Percentiles rank a stretch among this genome's conserved stretches.
Evolutionary conservation across 176 grass and related monocot genomes (phyloP).

Genomic region (Cocos nucifera): DNA sequence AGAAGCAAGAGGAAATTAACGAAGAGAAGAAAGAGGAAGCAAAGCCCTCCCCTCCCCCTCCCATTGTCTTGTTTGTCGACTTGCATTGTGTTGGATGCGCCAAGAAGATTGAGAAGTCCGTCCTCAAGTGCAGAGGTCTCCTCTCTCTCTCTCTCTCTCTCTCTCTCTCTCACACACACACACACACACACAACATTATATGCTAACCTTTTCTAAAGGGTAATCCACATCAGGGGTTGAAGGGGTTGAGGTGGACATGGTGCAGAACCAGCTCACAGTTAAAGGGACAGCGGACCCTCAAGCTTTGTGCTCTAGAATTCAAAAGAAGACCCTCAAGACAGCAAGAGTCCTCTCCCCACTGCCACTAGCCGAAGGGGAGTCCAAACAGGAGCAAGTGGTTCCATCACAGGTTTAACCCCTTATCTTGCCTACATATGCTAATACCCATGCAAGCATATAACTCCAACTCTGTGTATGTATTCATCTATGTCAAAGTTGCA

Average conservation of each 20-base stretch:
- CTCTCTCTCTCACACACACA: neutral
- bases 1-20: slow-evolving; percentile 8
- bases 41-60: slow-evolving; percentile 28
- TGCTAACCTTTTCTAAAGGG: no score
- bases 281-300: slow-evolving; percentile 75
- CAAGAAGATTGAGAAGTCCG: slow-evolving; percentile 50
- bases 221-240: slow-evolving; percentile 40
- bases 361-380: slow-evolving; percentile 17
- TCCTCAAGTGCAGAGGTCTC: slow-evolving; percentile 59
- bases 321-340: slow-evolving; percentile 53
- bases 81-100: slow-evolving; percentile 80
- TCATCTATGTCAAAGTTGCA: no score
- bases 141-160: neutral
- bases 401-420: slow-evolving; percentile 30
- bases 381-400: slow-evolving; percentile 17
- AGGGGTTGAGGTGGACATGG: slow-evolving; percentile 51
- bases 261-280: slow-evolving; percentile 52
- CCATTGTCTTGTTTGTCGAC: slow-evolving; percentile 42
- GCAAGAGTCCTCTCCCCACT: slow-evolving; percentile 52
- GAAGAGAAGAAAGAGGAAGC: slow-evolving; percentile 14
- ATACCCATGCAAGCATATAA: no score
- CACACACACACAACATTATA: no score
- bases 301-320: slow-evolving; percentile 43
- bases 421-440: neutral
- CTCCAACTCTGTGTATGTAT: no score